Conservation (phyloP, 495 filamentous ascomycete genomes). For the Opeltia flavorubescens region DNA sequence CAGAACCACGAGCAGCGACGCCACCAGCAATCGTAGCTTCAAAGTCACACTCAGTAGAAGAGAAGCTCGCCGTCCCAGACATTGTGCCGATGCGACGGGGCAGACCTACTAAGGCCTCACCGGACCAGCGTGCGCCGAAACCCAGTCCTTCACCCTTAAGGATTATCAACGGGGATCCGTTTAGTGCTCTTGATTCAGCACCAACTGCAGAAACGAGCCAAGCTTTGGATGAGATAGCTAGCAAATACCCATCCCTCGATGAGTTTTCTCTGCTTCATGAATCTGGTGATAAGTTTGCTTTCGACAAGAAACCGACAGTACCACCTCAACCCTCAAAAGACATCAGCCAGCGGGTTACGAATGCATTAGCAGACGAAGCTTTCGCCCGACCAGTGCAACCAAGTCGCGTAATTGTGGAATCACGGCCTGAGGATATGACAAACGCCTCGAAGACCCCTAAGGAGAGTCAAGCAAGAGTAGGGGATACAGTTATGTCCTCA, state of each 20-base stretch:
- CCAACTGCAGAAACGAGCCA: constrained; percentile 33
- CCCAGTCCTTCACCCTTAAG: constrained; percentile 64
- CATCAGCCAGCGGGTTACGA: constrained; percentile 60
- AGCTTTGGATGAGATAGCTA: constrained; percentile 57
- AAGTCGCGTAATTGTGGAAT: constrained; percentile 16
- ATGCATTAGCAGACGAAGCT: constrained; percentile 79
- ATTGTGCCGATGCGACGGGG: constrained; percentile 91
- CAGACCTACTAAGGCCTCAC: constrained; percentile 47
- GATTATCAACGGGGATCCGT: constrained; percentile 66
- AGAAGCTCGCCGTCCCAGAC: constrained; percentile 66
- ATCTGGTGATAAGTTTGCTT: constrained; percentile 76
- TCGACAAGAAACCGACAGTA: constrained; percentile 41
- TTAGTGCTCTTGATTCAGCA: constrained; percentile 65
- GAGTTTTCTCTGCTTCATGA: constrained; percentile 88
- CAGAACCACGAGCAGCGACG: constrained; percentile 33
- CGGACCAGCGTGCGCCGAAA: constrained; percentile 32
- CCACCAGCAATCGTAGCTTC: constrained; percentile 58
- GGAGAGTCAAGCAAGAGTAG: not conserved
- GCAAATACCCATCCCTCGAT: constrained; percentile 79
- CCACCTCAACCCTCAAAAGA: constrained; percentile 35
- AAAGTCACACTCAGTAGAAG: constrained; percentile 46
- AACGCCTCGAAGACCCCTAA: not conserved
- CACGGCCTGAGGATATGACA: constrained; percentile 9
- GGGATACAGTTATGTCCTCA: not conserved
- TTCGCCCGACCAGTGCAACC: constrained; percentile 42